Conservation (phyloP, 169 alveolate genomes). For the Plasmodium cynomolgi region DNA sequence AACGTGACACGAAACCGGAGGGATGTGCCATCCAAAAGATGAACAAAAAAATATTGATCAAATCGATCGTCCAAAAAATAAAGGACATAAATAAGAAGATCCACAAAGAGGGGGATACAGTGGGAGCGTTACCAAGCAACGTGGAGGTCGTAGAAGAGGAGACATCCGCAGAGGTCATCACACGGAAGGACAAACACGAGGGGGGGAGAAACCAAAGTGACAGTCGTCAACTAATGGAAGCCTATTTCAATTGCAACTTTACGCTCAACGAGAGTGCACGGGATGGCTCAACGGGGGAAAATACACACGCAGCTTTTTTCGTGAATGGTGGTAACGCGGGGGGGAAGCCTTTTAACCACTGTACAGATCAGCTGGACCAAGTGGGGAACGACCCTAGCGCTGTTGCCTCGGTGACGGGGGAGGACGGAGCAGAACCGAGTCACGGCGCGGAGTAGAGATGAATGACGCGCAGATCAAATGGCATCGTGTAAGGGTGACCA, state of each 20-base stretch:
- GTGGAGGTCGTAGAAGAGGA: not conserved
- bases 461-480: not conserved
- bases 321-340: not conserved
- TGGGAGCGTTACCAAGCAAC: not conserved
- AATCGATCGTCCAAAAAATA: constrained; percentile 64
- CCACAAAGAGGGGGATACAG: not conserved
- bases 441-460: not conserved
- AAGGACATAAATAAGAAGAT: constrained; percentile 55
- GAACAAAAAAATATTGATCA: constrained; percentile 72
- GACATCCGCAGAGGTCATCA: not conserved
- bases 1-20: not conserved
- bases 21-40: constrained; percentile 38
- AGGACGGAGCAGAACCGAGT: not conserved
- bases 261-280: constrained; percentile 6
- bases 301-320: constrained; percentile 17
- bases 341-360: not conserved
- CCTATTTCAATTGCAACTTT: constrained; percentile 30
- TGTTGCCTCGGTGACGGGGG: not conserved
- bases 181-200: not conserved
- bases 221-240: constrained; percentile 10
- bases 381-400: not conserved
- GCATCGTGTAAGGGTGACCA: not conserved
- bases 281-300: not conserved
- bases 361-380: not conserved
- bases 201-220: not conserved